Evolutionary conservation across 2,329 filamentous ascomycete species (phyloP), one percentile per base, ranked within the genome.

Genomic region (Penicillium sp.): DNA sequence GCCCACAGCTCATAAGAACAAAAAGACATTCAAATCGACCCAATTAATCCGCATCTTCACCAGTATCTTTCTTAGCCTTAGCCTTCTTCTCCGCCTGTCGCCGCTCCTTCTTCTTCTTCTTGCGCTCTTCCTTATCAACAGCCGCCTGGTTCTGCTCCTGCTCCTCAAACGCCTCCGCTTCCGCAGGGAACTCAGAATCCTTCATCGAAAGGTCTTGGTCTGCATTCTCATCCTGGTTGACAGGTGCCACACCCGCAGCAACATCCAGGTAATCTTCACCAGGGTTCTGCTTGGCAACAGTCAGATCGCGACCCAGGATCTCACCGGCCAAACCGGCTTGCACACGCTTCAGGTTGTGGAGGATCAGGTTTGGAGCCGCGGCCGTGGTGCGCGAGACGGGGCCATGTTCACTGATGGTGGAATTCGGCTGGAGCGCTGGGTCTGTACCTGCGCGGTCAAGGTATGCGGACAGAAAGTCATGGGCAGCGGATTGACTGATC

Each of bases 71-170:
- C 43, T 56, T 57, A 10, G 59, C 54, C 49, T 59, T 63, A 18
- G 60, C 56, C 60, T 60, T 65, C 47, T 60, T 61, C 55, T 71
- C 61, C 33, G 68, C 68, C 50, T 67, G 61, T 39, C 65, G 64
- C 52, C 70, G 67, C 53, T 71, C 69, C 57, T 75, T 77, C 69
- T 79, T 79, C 42, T 65, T 68, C 47, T 65, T 65, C 60, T 74
- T 77, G 44, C 73, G 66, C 37, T 72, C 70, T 45, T 73, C 73
- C 56, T 73, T 74, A 45, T 75, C 71, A 32, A 67, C 45, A 32
- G 51, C 60, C 32, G 61, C 67, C 35, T 66, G 59, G 25, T 69
- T 61, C 13, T 62, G 51, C 32, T 64, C 67, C 44, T 64, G 60
- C 20, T 61, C 55, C 18, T 57, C 60, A 39, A 62, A 62, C 27